Evolutionary conservation across 805 yeast genomes (phyloP).

Genomic region (Saccharomycopsis amapae): DNA sequence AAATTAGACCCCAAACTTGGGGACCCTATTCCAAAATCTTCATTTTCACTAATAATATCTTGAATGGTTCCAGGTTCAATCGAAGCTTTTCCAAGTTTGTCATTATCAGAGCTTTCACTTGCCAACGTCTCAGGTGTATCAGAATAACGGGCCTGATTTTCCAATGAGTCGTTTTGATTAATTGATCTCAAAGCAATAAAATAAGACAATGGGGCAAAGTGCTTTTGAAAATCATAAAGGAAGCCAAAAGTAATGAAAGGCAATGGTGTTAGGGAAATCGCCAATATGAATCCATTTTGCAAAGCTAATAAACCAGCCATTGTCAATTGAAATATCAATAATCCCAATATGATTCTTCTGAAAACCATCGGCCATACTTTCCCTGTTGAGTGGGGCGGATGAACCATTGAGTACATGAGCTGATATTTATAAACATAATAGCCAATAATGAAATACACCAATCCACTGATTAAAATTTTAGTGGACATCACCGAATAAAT

Average conservation of each 20-base stretch:
- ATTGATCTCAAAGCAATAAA: constrained; percentile 86
- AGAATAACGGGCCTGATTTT: not conserved
- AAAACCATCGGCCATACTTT: constrained; percentile 91
- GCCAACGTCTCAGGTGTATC: constrained; percentile 9
- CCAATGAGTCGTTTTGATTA: constrained; percentile 30
- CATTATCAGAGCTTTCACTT: not conserved
- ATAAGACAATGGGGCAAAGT: constrained; percentile 70
- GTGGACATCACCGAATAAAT: constrained; percentile 87
- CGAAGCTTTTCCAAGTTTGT: not conserved
- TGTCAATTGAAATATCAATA: constrained; percentile 78
- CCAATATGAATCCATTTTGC: constrained; percentile 70
- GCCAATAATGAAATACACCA: constrained; percentile 77
- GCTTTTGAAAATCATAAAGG: constrained; percentile 74
- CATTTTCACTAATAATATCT: not conserved
- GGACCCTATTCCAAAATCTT: constrained; percentile 22
- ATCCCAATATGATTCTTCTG: constrained; percentile 73
- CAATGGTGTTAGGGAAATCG: constrained; percentile 66
- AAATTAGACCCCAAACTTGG: not conserved
- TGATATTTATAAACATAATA: constrained; percentile 89
- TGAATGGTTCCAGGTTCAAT: not conserved
- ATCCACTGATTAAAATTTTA: constrained; percentile 76
- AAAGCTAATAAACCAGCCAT: constrained; percentile 87
- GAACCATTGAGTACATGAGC: constrained; percentile 81
- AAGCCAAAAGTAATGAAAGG: constrained; percentile 62
- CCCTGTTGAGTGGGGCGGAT: constrained; percentile 95